Evolutionary conservation across 2,329 filamentous ascomycete species (phyloP).

Genomic region (Alternaria viburni): DNA sequence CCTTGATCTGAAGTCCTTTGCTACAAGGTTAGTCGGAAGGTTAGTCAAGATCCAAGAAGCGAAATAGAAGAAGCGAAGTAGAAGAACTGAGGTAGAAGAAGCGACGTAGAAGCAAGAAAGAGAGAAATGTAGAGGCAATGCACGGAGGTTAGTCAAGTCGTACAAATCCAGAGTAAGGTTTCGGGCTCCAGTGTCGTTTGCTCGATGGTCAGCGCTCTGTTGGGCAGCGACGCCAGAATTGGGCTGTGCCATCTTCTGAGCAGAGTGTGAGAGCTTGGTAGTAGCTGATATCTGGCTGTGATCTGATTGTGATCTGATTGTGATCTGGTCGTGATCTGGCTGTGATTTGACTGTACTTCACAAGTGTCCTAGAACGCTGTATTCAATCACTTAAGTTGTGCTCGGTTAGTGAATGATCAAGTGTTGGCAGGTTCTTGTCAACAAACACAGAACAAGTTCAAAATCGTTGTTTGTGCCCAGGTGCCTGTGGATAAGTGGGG

Average conservation of each 20-base stretch:
- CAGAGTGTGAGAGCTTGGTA: not conserved
- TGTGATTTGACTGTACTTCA: not conserved
- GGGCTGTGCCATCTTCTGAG: not conserved
- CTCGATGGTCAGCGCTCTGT: not conserved
- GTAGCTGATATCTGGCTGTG: not conserved
- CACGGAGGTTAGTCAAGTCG: not conserved
- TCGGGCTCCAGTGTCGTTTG: not conserved
- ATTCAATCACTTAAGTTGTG: not conserved
- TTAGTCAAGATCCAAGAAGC: not conserved
- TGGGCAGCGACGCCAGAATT: not conserved
- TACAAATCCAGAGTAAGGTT: not conserved
- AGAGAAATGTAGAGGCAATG: not conserved
- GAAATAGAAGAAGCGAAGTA: not conserved
- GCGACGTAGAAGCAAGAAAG: not conserved
- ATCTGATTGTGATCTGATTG: not conserved
- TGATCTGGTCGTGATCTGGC: not conserved
- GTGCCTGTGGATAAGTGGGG: constrained; percentile 8
- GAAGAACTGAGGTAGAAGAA: not conserved
- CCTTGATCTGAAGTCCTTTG: not conserved
- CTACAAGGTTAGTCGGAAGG: not conserved
- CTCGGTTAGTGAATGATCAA: not conserved
- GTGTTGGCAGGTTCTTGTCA: not conserved
- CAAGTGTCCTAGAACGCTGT: not conserved
- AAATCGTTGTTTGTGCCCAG: not conserved
- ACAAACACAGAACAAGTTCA: not conserved